Percentiles rank a stretch among this genome's conserved stretches.
Conservation (phyloP, 108 stramenopile genomes). For the Cyclotella distinguenda region DNA sequence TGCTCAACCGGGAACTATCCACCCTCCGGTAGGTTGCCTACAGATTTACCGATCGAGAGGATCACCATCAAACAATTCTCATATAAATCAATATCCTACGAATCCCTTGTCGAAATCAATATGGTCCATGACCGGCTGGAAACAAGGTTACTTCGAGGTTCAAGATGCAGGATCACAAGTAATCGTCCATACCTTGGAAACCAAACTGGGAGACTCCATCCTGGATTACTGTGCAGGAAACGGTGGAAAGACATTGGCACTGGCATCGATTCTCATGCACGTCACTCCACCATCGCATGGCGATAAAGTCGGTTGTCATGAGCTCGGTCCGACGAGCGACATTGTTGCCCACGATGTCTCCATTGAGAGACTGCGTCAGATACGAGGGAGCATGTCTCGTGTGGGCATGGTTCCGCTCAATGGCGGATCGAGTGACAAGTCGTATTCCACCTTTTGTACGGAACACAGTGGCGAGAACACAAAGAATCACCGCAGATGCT, state of each 20-base stretch:
- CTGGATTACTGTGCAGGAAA: conserved; percentile 62
- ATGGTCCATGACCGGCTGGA: conserved; percentile 52
- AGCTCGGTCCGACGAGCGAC: background rate
- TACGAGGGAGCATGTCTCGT: conserved; percentile 49
- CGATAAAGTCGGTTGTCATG: background rate
- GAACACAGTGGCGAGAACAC: background rate
- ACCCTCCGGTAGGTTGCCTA: conserved; percentile 30
- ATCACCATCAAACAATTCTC: background rate
- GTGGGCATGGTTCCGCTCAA: conserved; percentile 45
- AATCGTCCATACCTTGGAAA: conserved; percentile 45
- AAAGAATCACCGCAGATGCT: conserved; percentile 2
- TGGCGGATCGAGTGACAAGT: background rate
- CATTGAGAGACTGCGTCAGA: conserved; percentile 45
- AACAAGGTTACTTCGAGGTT: conserved; percentile 56
- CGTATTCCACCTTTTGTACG: background rate
- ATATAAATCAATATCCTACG: conserved; percentile 4
- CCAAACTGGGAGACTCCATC: conserved; percentile 20
- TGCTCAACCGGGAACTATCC: conserved; percentile 1
- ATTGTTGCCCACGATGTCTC: conserved; percentile 54
- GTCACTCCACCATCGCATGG: background rate
- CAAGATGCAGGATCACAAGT: conserved; percentile 60
- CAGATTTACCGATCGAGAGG: conserved; percentile 11
- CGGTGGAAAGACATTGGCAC: conserved; percentile 55
- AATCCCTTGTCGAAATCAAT: conserved; percentile 50
- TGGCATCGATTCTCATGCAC: conserved; percentile 33